Evolutionary conservation across 495 filamentous ascomycete species (phyloP).

Genomic region (Penicillium subrubescens): DNA sequence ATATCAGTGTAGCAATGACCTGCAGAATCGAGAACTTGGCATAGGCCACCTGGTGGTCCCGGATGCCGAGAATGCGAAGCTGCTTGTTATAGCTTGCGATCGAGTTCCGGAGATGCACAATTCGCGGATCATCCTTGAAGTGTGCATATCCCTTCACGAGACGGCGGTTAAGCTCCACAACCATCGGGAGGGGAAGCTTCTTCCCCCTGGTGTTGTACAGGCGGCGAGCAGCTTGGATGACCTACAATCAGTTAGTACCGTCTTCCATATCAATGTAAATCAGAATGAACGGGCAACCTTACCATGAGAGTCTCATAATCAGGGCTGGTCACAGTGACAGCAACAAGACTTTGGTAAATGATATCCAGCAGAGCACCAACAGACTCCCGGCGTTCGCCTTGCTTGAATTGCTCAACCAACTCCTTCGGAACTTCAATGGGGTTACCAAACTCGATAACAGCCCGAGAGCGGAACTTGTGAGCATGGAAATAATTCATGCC

Average conservation of each 20-base stretch:
- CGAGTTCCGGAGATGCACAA: constrained; percentile 73
- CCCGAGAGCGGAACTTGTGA: constrained; percentile 96
- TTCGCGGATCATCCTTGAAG: constrained; percentile 89
- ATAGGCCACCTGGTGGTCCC: constrained; percentile 95
- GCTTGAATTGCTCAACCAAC: constrained; percentile 82
- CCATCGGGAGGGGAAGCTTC: constrained; percentile 89
- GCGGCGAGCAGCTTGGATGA: constrained; percentile 90
- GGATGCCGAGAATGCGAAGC: constrained; percentile 79
- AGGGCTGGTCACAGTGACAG: constrained; percentile 90
- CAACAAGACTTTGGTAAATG: constrained; percentile 79
- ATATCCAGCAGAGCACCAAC: constrained; percentile 80
- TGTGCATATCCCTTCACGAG: constrained; percentile 89
- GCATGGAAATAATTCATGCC: constrained; percentile 99
- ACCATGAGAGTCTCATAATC: constrained; percentile 98
- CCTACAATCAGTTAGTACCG: constrained; percentile 47
- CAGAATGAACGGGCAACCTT: constrained; percentile 17
- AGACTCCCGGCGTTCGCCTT: constrained; percentile 79
- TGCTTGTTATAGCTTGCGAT: constrained; percentile 88
- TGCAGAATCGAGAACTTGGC: constrained; percentile 76
- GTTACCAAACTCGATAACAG: constrained; percentile 92
- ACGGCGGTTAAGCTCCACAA: constrained; percentile 94
- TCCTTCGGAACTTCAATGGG: constrained; percentile 81
- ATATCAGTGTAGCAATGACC: constrained; percentile 76
- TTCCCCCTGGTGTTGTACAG: constrained; percentile 93
- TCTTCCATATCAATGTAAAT: background rate